Conservation (phyloP, 1,284 basidiomycete genomes). For the Tetrapyrgos nigripes region DNA sequence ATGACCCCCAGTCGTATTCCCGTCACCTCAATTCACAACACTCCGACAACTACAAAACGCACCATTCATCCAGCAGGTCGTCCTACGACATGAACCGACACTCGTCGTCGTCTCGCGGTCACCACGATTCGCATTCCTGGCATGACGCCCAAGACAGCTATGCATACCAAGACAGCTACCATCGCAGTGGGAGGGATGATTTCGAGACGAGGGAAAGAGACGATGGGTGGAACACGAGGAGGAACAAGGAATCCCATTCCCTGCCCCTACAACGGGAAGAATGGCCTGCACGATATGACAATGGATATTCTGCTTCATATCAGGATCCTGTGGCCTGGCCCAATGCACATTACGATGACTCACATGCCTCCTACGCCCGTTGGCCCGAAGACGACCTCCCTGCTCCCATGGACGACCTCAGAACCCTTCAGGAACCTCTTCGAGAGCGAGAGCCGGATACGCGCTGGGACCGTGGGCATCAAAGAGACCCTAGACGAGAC, state of each 20-base stretch:
- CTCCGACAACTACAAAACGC: conserved; percentile 54
- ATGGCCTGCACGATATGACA: conserved; percentile 54
- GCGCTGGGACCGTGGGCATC: conserved; percentile 34
- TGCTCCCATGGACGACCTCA: conserved; percentile 33
- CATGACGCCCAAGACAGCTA: conserved; percentile 60
- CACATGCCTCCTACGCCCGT: conserved; percentile 43
- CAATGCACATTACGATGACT: conserved; percentile 45
- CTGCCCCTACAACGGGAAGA: conserved; percentile 44
- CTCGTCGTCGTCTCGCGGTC: conserved; percentile 52
- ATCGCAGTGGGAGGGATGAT: conserved; percentile 55
- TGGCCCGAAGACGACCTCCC: conserved; percentile 51
- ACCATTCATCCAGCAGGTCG: conserved; percentile 48
- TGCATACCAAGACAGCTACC: conserved; percentile 54
- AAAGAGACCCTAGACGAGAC: conserved; percentile 41
- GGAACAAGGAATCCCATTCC: conserved; percentile 45
- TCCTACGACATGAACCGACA: conserved; percentile 57
- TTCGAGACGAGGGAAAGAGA: conserved; percentile 54
- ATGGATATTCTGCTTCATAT: conserved; percentile 46
- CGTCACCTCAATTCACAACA: conserved; percentile 47
- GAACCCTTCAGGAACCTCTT: conserved; percentile 10
- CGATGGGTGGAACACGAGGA: conserved; percentile 46
- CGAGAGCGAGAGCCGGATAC: conserved; percentile 2
- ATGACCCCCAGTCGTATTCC: conserved; percentile 49
- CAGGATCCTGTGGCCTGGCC: conserved; percentile 50
- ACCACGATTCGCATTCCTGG: conserved; percentile 59